Evolutionary conservation across 108 stramenopile species (phyloP), one percentile per base, ranked within the genome.

Genomic region (Pseudonitzschia multiseries): DNA sequence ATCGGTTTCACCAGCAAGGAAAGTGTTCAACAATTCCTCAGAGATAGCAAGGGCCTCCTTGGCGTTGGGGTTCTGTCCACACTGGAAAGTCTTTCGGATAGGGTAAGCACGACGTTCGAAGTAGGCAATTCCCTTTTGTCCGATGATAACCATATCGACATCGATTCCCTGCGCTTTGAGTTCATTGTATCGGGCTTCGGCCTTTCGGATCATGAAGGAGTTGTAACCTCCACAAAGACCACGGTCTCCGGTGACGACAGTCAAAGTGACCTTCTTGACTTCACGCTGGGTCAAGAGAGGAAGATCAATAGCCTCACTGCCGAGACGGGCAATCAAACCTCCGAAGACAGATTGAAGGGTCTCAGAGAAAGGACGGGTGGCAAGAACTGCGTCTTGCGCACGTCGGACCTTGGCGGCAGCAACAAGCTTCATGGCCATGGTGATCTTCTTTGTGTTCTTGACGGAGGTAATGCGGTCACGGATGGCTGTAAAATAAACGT

Each of bases 201-300:
- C 88, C 90, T 96, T 96, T 80, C 95, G 93, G 90, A 98, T 98
- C 82, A 95, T 93, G 85, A 93, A 94, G 51, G 94, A 89, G 89
- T 98, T 98, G 95, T 96, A 98, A 26, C 91, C 92, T 60, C 97
- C 97, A 84, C 97, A 98, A 43, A 98, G 85, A 70, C 97, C 97
- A 77, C 96, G 89, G 68, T 98, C 97, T 36, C 96, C 96, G 22
- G 96, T 95, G 63, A 98, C 87, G 52, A 85, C 85, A 61, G 86
- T 81, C 48, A 98, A 80, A 40, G 96, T 91, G 63, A 96, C 97
- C 87, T 96, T 96, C 83, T 97, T 97, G 67, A 98, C 94, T 70
- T 97, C 97, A 76, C 97, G 93, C 54, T 87, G 83, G 71, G 92
- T 91, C 51, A 98, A 84, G n/a, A 98, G 85, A 57, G 97, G 97